Conservation (phyloP, 176 grass and related monocot genomes). For the Oryza punctata region DNA sequence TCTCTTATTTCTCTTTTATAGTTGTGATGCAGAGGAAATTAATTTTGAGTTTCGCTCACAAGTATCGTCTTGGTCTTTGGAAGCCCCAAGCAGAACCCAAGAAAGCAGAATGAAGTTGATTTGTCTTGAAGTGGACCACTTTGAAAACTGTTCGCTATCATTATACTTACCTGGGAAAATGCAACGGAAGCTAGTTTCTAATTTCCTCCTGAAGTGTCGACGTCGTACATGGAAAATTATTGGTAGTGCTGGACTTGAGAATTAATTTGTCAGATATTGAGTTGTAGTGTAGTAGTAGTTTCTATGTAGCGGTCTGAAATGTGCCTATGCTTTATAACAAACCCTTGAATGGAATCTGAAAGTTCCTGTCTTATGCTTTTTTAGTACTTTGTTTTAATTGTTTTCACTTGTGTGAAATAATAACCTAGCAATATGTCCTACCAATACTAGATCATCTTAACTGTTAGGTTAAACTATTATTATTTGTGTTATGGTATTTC, state of each 20-base stretch:
- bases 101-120: constrained; percentile 44
- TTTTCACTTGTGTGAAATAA: not conserved
- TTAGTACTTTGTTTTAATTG: not conserved
- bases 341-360: not conserved
- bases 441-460: not conserved
- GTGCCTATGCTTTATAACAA: constrained; percentile 3
- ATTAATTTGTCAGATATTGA: constrained; percentile 14
- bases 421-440: not conserved
- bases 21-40: constrained; percentile 70
- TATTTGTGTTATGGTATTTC: too few species aligned
- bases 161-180: not conserved
- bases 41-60: constrained; percentile 80
- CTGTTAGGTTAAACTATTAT: too few species aligned
- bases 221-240: too few species aligned
- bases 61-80: constrained; percentile 87
- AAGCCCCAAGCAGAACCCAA: constrained; percentile 55
- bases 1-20: not conserved
- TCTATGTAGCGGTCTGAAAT: not conserved
- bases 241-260: not conserved
- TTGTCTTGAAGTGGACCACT: not conserved
- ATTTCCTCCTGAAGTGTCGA: not conserved
- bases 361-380: not conserved
- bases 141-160: not conserved
- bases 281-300: constrained; percentile 2
- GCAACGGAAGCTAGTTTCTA: not conserved